Conservation (phyloP, 75 land plant genomes). For the Pinus taeda region DNA sequence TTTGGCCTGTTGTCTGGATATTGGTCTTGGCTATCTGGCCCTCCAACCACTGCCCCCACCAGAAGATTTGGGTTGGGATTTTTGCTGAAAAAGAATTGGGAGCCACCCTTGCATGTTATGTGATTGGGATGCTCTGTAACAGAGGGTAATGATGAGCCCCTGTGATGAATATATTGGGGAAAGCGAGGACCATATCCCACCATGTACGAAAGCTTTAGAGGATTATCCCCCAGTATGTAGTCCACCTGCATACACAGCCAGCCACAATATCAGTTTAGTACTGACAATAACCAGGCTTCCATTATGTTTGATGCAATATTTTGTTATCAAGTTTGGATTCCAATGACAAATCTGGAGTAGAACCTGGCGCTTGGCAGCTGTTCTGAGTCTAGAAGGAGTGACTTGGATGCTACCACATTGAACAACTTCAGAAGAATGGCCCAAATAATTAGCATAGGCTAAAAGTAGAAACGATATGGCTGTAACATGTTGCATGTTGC, state of each 20-base stretch:
- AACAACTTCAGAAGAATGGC: slow-evolving; percentile 51
- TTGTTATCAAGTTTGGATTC: background rate
- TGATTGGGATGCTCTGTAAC: slow-evolving; percentile 15
- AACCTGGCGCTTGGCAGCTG: slow-evolving; percentile 77
- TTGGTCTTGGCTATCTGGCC: slow-evolving; percentile 49
- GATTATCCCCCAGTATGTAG: slow-evolving; percentile 71
- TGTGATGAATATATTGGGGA: slow-evolving; percentile 61
- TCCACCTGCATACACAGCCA: slow-evolving; percentile 40
- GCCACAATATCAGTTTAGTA: slow-evolving; percentile 5
- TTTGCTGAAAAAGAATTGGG: slow-evolving; percentile 15
- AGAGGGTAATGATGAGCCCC: slow-evolving; percentile 57
- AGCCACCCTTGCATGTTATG: slow-evolving; percentile 48
- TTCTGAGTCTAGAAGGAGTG: slow-evolving; percentile 39
- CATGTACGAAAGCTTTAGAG: slow-evolving; percentile 67
- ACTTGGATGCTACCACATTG: slow-evolving; percentile 50
- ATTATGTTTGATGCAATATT: background rate
- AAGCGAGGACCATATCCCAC: slow-evolving; percentile 56
- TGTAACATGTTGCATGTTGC: slow-evolving; percentile 95
- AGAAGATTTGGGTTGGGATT: slow-evolving; percentile 51
- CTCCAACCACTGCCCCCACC: slow-evolving; percentile 73
- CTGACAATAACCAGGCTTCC: background rate
- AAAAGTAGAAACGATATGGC: slow-evolving; percentile 77
- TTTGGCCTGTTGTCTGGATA: slow-evolving; percentile 39
- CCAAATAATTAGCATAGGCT: slow-evolving; percentile 70
- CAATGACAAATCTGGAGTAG: background rate